Conservation (phyloP, 2,329 filamentous ascomycete species). For the Furcasterigmium sp. region DNA sequence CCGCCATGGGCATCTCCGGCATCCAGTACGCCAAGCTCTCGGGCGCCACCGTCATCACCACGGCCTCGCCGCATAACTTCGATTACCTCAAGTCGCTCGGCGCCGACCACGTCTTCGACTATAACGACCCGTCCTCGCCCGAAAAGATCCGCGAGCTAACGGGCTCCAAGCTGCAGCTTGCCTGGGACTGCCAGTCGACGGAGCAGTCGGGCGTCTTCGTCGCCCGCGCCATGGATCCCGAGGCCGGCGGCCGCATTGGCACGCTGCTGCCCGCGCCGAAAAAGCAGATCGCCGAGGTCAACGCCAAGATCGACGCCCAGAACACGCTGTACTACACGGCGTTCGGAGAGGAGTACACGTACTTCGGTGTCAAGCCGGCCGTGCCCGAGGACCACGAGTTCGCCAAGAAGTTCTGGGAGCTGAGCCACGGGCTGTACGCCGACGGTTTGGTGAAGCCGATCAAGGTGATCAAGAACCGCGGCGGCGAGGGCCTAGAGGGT, state of each 20-base stretch:
- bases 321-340: constrained; percentile 33
- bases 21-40: constrained; percentile 38
- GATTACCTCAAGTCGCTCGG: constrained; percentile 34
- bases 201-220: constrained; percentile 21
- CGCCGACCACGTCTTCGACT: constrained; percentile 41
- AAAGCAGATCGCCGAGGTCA: constrained; percentile 35
- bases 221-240: constrained; percentile 21
- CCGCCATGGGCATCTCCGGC: constrained; percentile 48
- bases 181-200: constrained; percentile 29
- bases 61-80: constrained; percentile 30
- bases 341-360: constrained; percentile 27
- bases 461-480: constrained; percentile 21
- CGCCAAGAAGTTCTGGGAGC: constrained; percentile 29
- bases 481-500: constrained; percentile 23
- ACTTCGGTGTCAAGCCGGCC: constrained; percentile 14
- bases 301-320: constrained; percentile 24
- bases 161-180: constrained; percentile 17
- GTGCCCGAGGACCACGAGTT: constrained; percentile 26
- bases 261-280: constrained; percentile 30
- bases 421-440: constrained; percentile 25
- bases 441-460: constrained; percentile 28
- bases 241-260: constrained; percentile 28
- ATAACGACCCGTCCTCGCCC: constrained; percentile 21
- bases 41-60: constrained; percentile 31
- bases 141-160: constrained; percentile 16